These are phyloP conservation scores for Dendrothele bispora DNA, from an alignment of 768 basidiomycete species.

Conservation along the genomic window DNA sequence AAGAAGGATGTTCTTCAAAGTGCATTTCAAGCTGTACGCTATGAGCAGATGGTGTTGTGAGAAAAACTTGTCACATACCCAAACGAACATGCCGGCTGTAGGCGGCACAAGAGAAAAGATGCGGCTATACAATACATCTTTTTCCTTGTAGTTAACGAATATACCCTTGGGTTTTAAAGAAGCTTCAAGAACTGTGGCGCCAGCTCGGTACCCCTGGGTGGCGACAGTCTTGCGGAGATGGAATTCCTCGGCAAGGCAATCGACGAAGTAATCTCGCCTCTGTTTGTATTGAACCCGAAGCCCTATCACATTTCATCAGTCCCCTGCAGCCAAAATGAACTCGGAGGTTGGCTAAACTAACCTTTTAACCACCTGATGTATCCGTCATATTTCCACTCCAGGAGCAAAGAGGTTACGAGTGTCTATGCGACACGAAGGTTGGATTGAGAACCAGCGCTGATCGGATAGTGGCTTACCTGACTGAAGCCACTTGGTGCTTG, in stretches of 20 bases:
- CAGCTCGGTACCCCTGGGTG: constrained; percentile 28
- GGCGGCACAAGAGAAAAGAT: constrained; percentile 75
- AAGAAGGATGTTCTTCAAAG: constrained; percentile 54
- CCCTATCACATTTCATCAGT: constrained; percentile 29
- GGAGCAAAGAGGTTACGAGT: constrained; percentile 59
- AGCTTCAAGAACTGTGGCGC: constrained; percentile 44
- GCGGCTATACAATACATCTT: constrained; percentile 22
- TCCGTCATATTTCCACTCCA: constrained; percentile 67
- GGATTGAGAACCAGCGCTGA: constrained; percentile 1
- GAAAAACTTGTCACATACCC: constrained; percentile 39
- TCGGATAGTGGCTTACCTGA: constrained; percentile 40
- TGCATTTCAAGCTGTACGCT: constrained; percentile 55
- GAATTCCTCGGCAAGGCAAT: constrained; percentile 63
- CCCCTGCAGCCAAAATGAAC: no score
- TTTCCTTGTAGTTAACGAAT: constrained; percentile 36
- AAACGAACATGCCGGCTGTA: constrained; percentile 81
- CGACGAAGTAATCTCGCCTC: constrained; percentile 64
- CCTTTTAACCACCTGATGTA: constrained; percentile 81
- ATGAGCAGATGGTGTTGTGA: neutral
- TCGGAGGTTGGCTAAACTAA: constrained; percentile 13
- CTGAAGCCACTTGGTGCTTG: constrained; percentile 74
- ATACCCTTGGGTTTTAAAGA: constrained; percentile 32
- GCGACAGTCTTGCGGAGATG: constrained; percentile 43
- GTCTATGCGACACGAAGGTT: constrained; percentile 40
- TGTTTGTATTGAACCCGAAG: constrained; percentile 54